phyloP scores from a whole-genome alignment of 2,329 filamentous ascomycete genomes.

The Sporothrix mexicana region DNA sequence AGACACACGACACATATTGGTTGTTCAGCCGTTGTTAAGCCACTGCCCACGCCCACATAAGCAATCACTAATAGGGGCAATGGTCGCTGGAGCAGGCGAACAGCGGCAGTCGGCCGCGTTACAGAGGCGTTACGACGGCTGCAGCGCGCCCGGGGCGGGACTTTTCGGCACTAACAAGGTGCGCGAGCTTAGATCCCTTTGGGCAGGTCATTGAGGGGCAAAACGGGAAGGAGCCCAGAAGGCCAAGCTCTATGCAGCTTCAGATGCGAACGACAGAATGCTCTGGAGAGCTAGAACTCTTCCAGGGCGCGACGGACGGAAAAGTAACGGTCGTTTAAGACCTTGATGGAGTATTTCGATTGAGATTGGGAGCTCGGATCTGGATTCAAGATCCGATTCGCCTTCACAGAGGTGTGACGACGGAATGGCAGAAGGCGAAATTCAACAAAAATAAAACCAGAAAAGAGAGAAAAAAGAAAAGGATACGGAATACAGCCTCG shows the following conservation, averaged over 20 bases:
- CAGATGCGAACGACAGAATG: not conserved
- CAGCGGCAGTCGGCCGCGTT: not conserved
- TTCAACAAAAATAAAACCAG: too few relatives aligned
- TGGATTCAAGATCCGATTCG: not conserved
- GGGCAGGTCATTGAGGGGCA: not conserved
- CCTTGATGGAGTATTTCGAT: not conserved
- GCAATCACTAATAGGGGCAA: conserved; percentile 20
- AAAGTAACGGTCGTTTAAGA: not conserved
- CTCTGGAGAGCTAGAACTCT: not conserved
- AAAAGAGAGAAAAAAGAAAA: too few relatives aligned
- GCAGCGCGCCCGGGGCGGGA: not conserved
- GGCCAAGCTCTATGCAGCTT: not conserved
- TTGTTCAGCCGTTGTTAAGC: conserved; percentile 1
- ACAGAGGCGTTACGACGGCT: not conserved
- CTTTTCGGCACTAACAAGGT: conserved; percentile 2
- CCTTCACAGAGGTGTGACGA: not conserved
- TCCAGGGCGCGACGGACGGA: not conserved
- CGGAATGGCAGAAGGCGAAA: not conserved
- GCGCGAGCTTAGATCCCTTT: not conserved
- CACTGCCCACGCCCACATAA: not conserved
- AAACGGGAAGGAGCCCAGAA: not conserved
- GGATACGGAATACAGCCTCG: not conserved
- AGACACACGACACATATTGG: not conserved
- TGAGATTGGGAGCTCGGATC: too few relatives aligned
- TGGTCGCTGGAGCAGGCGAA: too few relatives aligned